Evolutionary conservation across 2,329 filamentous ascomycete species (phyloP).

Genomic region (Penicillium thymicola): DNA sequence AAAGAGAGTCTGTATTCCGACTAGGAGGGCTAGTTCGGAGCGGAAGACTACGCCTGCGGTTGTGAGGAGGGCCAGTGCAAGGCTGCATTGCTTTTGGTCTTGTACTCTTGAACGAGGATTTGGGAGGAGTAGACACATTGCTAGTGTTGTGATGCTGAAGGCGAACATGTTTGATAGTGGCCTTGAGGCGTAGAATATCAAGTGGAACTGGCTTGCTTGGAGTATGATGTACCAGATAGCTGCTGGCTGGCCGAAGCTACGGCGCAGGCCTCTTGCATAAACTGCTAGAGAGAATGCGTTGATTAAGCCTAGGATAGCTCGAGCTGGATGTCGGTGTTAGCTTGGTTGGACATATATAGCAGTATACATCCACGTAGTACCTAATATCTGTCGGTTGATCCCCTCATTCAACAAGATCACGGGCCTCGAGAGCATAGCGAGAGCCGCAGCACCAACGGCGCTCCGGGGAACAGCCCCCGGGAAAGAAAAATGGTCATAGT

Average conservation of each 20-base stretch:
- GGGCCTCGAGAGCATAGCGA: constrained; percentile 71
- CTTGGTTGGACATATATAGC: background rate
- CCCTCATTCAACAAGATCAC: constrained; percentile 58
- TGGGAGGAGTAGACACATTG: constrained; percentile 50
- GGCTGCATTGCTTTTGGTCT: constrained; percentile 51
- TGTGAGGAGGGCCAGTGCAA: constrained; percentile 72
- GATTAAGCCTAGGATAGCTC: constrained; percentile 71
- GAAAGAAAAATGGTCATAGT: constrained; percentile 88
- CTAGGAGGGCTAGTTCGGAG: constrained; percentile 79
- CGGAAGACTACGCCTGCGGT: constrained; percentile 81
- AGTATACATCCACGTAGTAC: constrained; percentile 35
- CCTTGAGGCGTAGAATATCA: constrained; percentile 87
- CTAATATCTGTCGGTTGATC: constrained; percentile 56
- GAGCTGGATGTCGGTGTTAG: constrained; percentile 48
- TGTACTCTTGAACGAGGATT: constrained; percentile 26
- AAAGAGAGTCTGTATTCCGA: constrained; percentile 64
- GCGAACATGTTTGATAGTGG: constrained; percentile 97
- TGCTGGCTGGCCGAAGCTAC: constrained; percentile 64
- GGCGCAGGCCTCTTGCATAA: constrained; percentile 62
- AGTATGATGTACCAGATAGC: constrained; percentile 78
- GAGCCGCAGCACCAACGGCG: constrained; percentile 75
- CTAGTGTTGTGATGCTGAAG: constrained; percentile 61
- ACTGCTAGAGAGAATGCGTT: constrained; percentile 68
- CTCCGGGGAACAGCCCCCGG: constrained; percentile 88
- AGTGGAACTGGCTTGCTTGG: constrained; percentile 82